Conservation (phyloP, 768 basidiomycete species). For the Suillus paluster region DNA sequence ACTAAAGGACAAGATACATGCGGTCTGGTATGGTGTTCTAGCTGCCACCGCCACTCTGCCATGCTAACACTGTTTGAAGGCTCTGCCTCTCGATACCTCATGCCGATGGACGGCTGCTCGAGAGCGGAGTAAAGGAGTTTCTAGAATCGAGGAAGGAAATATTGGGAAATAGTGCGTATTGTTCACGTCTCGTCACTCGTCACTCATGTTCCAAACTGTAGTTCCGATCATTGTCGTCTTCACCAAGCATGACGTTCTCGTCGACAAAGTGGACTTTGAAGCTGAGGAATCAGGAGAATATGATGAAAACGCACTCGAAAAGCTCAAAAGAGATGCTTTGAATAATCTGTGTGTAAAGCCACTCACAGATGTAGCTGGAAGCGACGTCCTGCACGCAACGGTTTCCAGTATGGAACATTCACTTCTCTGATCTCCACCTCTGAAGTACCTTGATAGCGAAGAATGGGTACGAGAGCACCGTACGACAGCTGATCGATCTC, state of each 20-base stretch:
- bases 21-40: conserved; percentile 14
- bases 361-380: conserved; percentile 5
- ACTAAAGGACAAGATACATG: conserved; percentile 18
- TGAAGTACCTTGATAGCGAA: neutral
- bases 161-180: conserved; percentile 4
- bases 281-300: neutral
- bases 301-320: conserved; percentile 3
- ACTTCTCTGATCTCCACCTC: neutral
- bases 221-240: no score
- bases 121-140: conserved; percentile 3
- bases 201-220: no score
- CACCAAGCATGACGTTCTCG: neutral
- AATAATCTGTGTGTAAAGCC: conserved; percentile 7
- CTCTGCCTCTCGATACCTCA: conserved; percentile 9
- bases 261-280: conserved; percentile 1
- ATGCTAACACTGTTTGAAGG: neutral
- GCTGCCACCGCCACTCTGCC: neutral
- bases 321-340: conserved; percentile 1
- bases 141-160: conserved; percentile 3
- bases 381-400: conserved; percentile 5
- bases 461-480: conserved; percentile 9
- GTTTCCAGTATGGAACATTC: conserved; percentile 6
- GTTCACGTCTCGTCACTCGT: no score
- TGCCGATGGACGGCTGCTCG: conserved; percentile 9
- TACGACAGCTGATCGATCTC: conserved; percentile 6